phyloP scores from a whole-genome alignment of 495 filamentous ascomycete genomes.

The Aspergillus taichungensis region DNA sequence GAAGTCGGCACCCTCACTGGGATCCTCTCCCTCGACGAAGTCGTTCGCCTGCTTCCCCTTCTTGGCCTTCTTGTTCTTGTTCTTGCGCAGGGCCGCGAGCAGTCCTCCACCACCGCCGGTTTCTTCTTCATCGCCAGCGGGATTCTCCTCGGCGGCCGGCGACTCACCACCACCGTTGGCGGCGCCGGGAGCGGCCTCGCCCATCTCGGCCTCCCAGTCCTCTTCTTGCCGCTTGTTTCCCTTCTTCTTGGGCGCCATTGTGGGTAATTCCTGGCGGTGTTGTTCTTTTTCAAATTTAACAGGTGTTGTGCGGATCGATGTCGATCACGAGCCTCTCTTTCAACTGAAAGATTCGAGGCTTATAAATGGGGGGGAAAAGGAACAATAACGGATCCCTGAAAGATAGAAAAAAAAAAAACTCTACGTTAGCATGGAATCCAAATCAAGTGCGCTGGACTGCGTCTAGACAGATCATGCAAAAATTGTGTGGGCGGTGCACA shows the following conservation, averaged over 20 bases:
- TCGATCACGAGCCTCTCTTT: too few relatives aligned
- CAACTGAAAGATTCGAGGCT: too few relatives aligned
- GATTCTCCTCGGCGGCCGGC: conserved; percentile 32
- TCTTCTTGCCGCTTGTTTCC: conserved; percentile 78
- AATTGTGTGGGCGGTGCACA: too few relatives aligned
- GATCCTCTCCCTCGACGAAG: conserved; percentile 64
- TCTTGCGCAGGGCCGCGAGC: conserved; percentile 81
- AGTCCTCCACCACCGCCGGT: conserved; percentile 58
- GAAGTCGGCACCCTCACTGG: conserved; percentile 41
- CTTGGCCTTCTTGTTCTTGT: conserved; percentile 84
- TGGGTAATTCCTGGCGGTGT: background rate
- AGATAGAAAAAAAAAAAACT: too few relatives aligned
- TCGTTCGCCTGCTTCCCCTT: conserved; percentile 70
- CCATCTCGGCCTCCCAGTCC: conserved; percentile 95
- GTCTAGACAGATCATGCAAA: background rate
- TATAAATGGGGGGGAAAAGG: too few relatives aligned
- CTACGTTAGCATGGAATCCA: too few relatives aligned
- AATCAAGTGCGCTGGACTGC: too few relatives aligned
- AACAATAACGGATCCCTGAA: too few relatives aligned
- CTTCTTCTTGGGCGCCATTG: conserved; percentile 88
- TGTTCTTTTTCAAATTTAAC: background rate
- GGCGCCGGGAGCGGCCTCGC: conserved; percentile 55
- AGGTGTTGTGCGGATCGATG: background rate
- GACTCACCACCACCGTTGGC: conserved; percentile 37
- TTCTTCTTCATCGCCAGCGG: conserved; percentile 43